Evolutionary conservation across 1,284 basidiomycete genomes (phyloP).

Genomic region (Papiliotrema laurentii): DNA sequence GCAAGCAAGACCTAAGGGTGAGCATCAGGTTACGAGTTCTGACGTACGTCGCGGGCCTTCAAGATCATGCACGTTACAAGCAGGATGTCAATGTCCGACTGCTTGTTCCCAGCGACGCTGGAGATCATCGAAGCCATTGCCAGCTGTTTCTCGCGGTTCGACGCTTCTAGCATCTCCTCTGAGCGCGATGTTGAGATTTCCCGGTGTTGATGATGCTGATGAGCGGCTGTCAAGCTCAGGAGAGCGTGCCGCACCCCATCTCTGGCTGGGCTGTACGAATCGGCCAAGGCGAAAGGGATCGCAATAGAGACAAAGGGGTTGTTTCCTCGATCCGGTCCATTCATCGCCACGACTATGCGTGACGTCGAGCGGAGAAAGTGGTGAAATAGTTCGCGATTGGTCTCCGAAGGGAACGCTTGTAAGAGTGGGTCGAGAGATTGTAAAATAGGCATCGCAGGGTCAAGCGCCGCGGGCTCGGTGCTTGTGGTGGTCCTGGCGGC

Average conservation of each 20-base stretch:
- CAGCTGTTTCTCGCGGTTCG: slow-evolving; percentile 8
- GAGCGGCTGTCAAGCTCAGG: slow-evolving; percentile 13
- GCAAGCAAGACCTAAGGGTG: too few species aligned
- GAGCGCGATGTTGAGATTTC: background rate
- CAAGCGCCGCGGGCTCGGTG: too few species aligned
- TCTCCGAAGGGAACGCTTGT: slow-evolving; percentile 17
- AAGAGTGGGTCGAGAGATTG: too few species aligned
- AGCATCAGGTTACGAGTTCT: too few species aligned
- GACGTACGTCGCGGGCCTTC: too few species aligned
- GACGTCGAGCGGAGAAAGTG: slow-evolving; percentile 12
- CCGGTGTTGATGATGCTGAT: slow-evolving; percentile 10
- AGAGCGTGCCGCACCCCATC: slow-evolving; percentile 15
- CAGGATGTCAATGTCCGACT: too few species aligned
- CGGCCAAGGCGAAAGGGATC: slow-evolving; percentile 9
- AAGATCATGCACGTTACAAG: too few species aligned
- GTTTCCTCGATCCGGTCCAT: background rate
- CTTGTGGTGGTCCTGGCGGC: too few species aligned
- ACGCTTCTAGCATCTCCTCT: slow-evolving; percentile 2
- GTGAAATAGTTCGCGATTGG: slow-evolving; percentile 15
- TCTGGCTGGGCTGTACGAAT: slow-evolving; percentile 8
- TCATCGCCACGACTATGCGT: slow-evolving; percentile 6
- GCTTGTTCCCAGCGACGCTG: too few species aligned
- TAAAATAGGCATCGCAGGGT: too few species aligned
- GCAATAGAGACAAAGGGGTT: slow-evolving; percentile 11
- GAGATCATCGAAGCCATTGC: slow-evolving; percentile 8